A percentile compares a stretch with the other conserved stretches of the same genome.
These are phyloP conservation scores for Kodamaea laetipori DNA, from an alignment of 805 yeast species.

Conservation along the genomic window DNA sequence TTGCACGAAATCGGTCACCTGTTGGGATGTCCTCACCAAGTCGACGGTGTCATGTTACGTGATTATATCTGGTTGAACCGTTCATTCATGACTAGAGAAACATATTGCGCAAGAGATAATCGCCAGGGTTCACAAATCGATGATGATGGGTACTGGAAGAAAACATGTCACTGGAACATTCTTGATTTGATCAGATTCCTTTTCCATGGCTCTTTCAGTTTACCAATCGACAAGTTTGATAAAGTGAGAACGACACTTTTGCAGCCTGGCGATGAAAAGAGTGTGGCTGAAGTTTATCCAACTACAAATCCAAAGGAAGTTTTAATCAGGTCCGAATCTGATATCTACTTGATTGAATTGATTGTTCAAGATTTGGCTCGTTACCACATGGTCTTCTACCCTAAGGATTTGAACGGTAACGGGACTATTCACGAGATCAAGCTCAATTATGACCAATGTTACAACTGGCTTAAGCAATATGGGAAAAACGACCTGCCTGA, in stretches of 20 bases:
- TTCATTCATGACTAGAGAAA: slow-evolving; percentile 75
- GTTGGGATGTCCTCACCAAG: slow-evolving; percentile 91
- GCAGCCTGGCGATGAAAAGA: slow-evolving; percentile 1
- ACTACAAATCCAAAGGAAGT: slow-evolving; percentile 23
- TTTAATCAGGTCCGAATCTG: slow-evolving; percentile 55
- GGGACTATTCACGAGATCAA: slow-evolving; percentile 59
- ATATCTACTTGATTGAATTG: slow-evolving; percentile 77
- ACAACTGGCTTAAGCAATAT: slow-evolving; percentile 29
- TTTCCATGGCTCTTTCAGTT: slow-evolving; percentile 75
- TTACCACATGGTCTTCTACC: slow-evolving; percentile 62
- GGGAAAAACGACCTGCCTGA: slow-evolving; percentile 28
- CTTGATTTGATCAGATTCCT: slow-evolving; percentile 76
- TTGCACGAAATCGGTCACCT: slow-evolving; percentile 94
- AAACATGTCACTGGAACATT: slow-evolving; percentile 87
- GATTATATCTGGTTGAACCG: slow-evolving; percentile 82
- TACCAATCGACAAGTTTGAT: slow-evolving; percentile 61
- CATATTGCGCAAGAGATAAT: slow-evolving; percentile 53
- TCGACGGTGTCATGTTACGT: slow-evolving; percentile 85
- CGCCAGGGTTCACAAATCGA: slow-evolving; percentile 44
- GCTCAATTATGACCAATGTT: slow-evolving; percentile 49
- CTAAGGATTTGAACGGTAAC: slow-evolving; percentile 54
- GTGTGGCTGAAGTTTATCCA: slow-evolving; percentile 18
- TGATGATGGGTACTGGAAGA: slow-evolving; percentile 48
- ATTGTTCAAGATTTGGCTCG: slow-evolving; percentile 57
- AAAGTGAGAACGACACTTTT: slow-evolving; percentile 35